Evolutionary conservation across 192 early-diverging fungal species (phyloP).

Genomic region (Neocallimastix lanati): DNA sequence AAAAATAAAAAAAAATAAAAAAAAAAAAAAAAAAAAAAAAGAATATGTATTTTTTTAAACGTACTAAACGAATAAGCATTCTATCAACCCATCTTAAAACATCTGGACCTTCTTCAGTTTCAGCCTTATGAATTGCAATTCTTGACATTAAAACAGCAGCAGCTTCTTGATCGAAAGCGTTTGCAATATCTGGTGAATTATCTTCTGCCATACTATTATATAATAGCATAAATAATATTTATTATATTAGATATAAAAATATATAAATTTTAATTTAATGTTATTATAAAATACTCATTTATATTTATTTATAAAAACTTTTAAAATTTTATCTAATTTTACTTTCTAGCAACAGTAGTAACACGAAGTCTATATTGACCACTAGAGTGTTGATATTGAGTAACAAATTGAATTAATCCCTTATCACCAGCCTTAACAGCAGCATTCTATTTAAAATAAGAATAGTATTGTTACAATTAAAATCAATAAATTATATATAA

Average conservation of each 20-base stretch:
- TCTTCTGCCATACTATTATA: slow-evolving; percentile 50
- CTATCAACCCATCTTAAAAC: slow-evolving; percentile 94
- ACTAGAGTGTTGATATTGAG: slow-evolving; percentile 86
- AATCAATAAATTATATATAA: too few relatives aligned
- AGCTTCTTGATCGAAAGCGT: slow-evolving; percentile 94
- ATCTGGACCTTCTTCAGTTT: slow-evolving; percentile 90
- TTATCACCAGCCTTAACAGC: slow-evolving; percentile 5
- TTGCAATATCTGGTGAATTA: slow-evolving; percentile 62
- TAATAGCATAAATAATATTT: too few relatives aligned
- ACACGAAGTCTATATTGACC: slow-evolving; percentile 81
- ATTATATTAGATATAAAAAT: too few relatives aligned
- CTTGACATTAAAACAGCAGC: slow-evolving; percentile 93
- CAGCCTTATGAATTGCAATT: slow-evolving; percentile 89
- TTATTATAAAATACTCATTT: too few relatives aligned
- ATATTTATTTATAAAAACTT: too few relatives aligned
- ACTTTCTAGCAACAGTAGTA: slow-evolving; percentile 83
- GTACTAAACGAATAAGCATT: slow-evolving; percentile 84
- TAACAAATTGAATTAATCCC: slow-evolving; percentile 86
- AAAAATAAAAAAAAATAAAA: too few relatives aligned
- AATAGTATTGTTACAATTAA: too few relatives aligned
- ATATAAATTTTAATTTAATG: too few relatives aligned
- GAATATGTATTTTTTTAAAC: too few relatives aligned
- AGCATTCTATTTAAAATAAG: slow-evolving; percentile 17
- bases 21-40: too few relatives aligned
- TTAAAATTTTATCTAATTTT: too few relatives aligned